Evolutionary conservation across 148 eudicot genomes (phyloP).

Genomic region (Fallopia convolvulus): DNA sequence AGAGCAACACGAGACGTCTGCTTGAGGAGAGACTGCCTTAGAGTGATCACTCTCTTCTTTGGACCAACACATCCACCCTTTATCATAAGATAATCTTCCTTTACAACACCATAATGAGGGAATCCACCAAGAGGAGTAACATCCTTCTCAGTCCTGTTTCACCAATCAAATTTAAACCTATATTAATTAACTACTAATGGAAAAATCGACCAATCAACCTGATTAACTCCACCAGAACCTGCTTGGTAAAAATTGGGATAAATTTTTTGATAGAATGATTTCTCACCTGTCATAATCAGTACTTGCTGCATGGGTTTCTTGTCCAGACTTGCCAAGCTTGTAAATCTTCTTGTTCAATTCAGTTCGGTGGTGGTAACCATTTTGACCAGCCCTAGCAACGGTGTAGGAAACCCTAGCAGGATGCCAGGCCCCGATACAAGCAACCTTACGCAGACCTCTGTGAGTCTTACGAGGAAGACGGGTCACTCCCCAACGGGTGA

Average conservation of each 20-base stretch:
- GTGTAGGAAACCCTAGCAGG: slow-evolving; percentile 77
- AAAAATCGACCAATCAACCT: no score
- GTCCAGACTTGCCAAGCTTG: slow-evolving; percentile 53
- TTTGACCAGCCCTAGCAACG: slow-evolving; percentile 77
- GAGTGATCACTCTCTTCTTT: slow-evolving; percentile 83
- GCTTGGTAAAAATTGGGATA: no score
- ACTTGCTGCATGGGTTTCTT: slow-evolving; percentile 44
- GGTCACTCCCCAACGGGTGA: slow-evolving; percentile 80
- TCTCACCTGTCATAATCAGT: slow-evolving; percentile 66
- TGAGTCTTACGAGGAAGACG: slow-evolving; percentile 78
- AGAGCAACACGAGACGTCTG: slow-evolving; percentile 80
- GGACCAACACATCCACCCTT: slow-evolving; percentile 83
- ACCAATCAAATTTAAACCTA: no score
- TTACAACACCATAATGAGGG: slow-evolving; percentile 82
- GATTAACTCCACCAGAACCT: no score
- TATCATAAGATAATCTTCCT: slow-evolving; percentile 76
- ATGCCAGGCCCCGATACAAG: slow-evolving; percentile 75
- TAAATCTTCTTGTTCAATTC: slow-evolving; percentile 73
- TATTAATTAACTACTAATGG: no score
- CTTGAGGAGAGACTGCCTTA: slow-evolving; percentile 61
- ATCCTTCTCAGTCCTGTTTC: slow-evolving; percentile 76
- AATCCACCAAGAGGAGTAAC: slow-evolving; percentile 91
- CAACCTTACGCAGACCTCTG: slow-evolving; percentile 73
- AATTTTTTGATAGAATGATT: background rate
- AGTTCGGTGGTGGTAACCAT: slow-evolving; percentile 74